Evolutionary conservation across 805 yeast species (phyloP).

Genomic region (Ogataea ganodermae): DNA sequence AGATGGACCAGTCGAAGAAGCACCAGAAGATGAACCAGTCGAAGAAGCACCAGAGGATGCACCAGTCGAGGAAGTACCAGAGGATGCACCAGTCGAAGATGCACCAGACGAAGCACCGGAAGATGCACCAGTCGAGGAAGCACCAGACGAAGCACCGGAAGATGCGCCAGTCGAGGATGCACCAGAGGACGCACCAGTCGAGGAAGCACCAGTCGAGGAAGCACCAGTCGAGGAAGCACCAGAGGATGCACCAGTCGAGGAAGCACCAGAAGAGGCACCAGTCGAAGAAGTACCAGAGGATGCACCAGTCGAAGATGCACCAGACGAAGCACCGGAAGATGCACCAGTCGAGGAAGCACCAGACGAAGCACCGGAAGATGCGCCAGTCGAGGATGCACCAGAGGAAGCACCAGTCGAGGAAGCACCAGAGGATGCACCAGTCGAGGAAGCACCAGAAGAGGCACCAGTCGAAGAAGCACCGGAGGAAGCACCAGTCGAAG

Average conservation of each 20-base stretch:
- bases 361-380: not conserved
- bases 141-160: not conserved
- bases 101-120: not conserved
- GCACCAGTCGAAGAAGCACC: not conserved
- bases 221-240: not conserved
- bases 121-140: not conserved
- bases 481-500: not conserved
- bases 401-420: not conserved
- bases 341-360: not conserved
- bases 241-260: not conserved
- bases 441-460: not conserved
- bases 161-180: not conserved
- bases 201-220: not conserved
- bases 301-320: not conserved
- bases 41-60: not conserved
- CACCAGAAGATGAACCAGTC: not conserved
- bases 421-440: not conserved
- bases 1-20: not conserved
- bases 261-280: not conserved
- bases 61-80: not conserved
- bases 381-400: not conserved
- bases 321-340: not conserved
- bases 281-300: not conserved
- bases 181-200: not conserved
- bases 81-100: not conserved